phyloP scores from a whole-genome alignment of 768 basidiomycete genomes.

The Dioszegia crocea region DNA sequence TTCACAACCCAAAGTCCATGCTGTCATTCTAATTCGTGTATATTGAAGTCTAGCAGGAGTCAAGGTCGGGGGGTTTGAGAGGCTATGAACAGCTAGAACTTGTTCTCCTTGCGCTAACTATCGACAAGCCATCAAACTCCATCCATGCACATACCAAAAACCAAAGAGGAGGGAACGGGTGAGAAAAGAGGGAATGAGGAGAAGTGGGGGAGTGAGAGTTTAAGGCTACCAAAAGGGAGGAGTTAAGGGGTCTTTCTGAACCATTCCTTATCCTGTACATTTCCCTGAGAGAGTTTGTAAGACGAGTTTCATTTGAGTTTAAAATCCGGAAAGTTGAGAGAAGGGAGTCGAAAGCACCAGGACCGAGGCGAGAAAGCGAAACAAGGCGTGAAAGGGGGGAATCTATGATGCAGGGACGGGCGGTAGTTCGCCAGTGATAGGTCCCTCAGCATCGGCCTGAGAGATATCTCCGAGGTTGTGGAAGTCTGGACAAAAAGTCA shows the following conservation, averaged over 20 bases:
- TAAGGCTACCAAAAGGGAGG: too few relatives aligned
- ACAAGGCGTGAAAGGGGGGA: background rate
- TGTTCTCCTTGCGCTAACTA: too few relatives aligned
- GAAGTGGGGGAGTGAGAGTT: background rate
- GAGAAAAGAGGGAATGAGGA: background rate
- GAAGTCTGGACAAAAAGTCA: too few relatives aligned
- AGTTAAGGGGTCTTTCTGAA: too few relatives aligned
- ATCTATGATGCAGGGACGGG: conserved; percentile 28
- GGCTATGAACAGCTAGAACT: too few relatives aligned
- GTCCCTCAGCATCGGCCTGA: conserved; percentile 46
- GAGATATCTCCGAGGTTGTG: conserved; percentile 50
- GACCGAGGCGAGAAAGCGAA: too few relatives aligned
- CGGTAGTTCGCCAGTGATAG: conserved; percentile 44
- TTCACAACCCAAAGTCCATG: conserved; percentile 1
- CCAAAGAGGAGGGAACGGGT: background rate
- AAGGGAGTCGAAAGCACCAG: too few relatives aligned
- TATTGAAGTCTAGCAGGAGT: background rate
- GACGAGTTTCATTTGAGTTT: background rate
- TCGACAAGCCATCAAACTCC: background rate
- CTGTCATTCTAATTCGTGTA: conserved; percentile 2
- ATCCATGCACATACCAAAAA: background rate
- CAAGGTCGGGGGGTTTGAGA: too few relatives aligned
- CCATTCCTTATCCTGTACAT: too few relatives aligned
- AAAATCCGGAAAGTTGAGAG: background rate
- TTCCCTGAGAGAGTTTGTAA: background rate